Percentiles rank a stretch among this genome's conserved stretches.
These are phyloP conservation scores for Mentha longifolia DNA, from an alignment of 257 asterid species.

Conservation along the genomic window DNA sequence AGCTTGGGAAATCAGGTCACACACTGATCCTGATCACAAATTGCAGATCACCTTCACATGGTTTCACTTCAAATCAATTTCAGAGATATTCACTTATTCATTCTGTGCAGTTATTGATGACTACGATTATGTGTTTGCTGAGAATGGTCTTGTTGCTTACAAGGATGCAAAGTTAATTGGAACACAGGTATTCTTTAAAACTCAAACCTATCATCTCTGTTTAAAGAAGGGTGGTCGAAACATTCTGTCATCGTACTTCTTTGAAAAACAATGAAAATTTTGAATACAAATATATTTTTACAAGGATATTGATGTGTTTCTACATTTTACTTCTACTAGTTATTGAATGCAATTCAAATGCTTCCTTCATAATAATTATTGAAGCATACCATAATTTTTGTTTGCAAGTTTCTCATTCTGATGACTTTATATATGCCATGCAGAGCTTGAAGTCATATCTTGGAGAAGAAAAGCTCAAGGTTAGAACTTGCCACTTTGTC, in stretches of 20 bases:
- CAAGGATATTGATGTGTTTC: slow-evolving; percentile 6
- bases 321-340: neutral
- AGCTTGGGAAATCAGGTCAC: slow-evolving; percentile 85
- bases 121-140: slow-evolving; percentile 85
- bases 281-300: neutral
- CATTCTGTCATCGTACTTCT: slow-evolving; percentile 24
- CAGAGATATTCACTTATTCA: slow-evolving; percentile 17
- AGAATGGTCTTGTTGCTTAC: slow-evolving; percentile 96
- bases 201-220: slow-evolving; percentile 2
- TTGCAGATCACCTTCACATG: slow-evolving; percentile 16
- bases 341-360: neutral
- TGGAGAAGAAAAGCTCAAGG: slow-evolving; percentile 96
- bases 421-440: slow-evolving; percentile 32
- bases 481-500: slow-evolving; percentile 33
- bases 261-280: neutral
- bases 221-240: neutral
- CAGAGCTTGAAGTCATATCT: slow-evolving; percentile 90
- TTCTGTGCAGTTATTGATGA: slow-evolving; percentile 67
- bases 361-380: neutral
- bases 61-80: slow-evolving; percentile 22
- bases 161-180: slow-evolving; percentile 76
- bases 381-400: neutral
- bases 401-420: slow-evolving; percentile 27
- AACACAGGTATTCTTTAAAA: slow-evolving; percentile 59
- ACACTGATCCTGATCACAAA: slow-evolving; percentile 8